Conservation (phyloP, 305 asterid genomes). For the Rubia tinctorum region DNA sequence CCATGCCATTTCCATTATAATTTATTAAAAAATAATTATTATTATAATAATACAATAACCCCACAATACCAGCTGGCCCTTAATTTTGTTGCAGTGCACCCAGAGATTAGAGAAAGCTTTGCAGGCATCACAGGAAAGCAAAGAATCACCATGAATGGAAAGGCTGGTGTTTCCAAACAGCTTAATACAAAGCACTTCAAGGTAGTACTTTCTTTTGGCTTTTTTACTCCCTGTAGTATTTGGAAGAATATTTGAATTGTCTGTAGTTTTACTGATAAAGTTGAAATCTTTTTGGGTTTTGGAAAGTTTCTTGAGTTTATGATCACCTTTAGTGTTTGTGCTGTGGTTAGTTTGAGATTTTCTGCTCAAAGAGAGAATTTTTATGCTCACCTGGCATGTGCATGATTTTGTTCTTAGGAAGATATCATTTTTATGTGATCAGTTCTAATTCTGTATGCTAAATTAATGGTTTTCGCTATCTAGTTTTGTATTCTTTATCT, state of each 20-base stretch:
- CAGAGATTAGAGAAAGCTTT: neutral
- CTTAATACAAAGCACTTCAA: conserved; percentile 84
- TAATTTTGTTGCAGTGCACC: neutral
- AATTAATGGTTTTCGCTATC: neutral
- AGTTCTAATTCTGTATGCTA: neutral
- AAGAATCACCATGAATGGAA: conserved; percentile 60
- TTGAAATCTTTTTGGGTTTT: conserved; percentile 3
- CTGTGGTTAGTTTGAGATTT: neutral
- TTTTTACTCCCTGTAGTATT: neutral
- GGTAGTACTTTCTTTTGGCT: conserved; percentile 46
- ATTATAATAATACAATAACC: neutral
- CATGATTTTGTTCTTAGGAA: neutral
- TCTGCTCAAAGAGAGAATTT: neutral
- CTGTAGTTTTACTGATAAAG: neutral
- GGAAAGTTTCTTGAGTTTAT: neutral
- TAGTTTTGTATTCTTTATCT: neutral
- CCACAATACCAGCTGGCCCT: neutral
- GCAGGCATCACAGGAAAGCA: conserved; percentile 7
- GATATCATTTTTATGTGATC: neutral
- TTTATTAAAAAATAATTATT: no score
- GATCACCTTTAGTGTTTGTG: neutral
- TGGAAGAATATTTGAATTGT: neutral
- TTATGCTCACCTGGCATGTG: neutral
- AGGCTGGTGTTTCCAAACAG: conserved; percentile 85
- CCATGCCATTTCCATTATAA: neutral